Base-by-base conservation (phyloP, 2,329 filamentous ascomycete genomes). In the Sporothrix humicola region DNA sequence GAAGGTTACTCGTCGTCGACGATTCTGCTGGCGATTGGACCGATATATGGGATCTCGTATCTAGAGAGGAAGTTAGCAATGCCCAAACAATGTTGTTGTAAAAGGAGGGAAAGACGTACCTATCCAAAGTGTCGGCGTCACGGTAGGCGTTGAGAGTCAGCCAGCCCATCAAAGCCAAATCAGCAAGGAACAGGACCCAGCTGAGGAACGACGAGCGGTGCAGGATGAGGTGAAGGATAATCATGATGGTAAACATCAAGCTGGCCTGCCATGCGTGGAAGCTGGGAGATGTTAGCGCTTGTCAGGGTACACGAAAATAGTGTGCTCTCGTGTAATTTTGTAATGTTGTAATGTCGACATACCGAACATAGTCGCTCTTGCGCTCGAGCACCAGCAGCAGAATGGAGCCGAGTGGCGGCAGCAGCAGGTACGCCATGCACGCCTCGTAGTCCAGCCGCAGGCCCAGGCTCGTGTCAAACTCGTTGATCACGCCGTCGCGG, bases 201-300 rank as follows among this genome's bases (percentile, higher is more conserved):
- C 92, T 95, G 1, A 98, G 84, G 72, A 97, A 90, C 1, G 85
- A 87, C 31, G 93, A 95, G 92, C 94, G 97, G 13, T 91, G 91
- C 82, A 98, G 91, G 58, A 98, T 84, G 52, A 98, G 87, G 80
- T 98, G 95, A 31, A 98, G 77, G 70, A 97, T 82, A 82, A 95
- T 89, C 73, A 90, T 79, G 68, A 88, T 88, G 0, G 93, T 92
- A 81, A 97, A 98, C 2, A 97, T 82, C 79, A 97, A 85, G 76
- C 92, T 91, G 7, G 92, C 93, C 83, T 99, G 96, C 95, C 96
- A 99, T 8, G 96, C 96, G 82, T 99, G 96, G 78, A 98, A 98
- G 76, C 93, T 95, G 54, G 1, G 3, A 17, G 20, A 4, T 23
- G 52, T 69, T 10, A 59, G 26, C n/a, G 3, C 23, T 23, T 23